These are phyloP conservation scores for Coemansia sp. DNA, from an alignment of 192 early-diverging fungal species.

Conservation along the genomic window DNA sequence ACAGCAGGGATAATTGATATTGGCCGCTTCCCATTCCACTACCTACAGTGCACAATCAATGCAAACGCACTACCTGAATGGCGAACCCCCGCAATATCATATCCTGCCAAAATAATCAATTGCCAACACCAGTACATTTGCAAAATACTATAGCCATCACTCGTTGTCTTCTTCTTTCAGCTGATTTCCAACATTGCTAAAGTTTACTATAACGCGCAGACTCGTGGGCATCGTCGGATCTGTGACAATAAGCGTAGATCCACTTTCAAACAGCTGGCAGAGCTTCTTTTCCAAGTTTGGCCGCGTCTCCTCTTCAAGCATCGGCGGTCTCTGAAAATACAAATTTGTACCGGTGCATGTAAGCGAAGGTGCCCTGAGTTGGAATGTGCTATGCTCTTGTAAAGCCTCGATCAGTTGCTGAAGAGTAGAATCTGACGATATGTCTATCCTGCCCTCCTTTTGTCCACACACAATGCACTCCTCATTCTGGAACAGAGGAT, in stretches of 20 bases:
- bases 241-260: slow-evolving; percentile 78
- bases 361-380: slow-evolving; percentile 85
- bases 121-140: no score
- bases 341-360: slow-evolving; percentile 57
- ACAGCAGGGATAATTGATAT: no score
- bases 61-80: no score
- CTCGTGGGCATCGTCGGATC: slow-evolving; percentile 59
- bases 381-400: slow-evolving; percentile 69
- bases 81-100: no score
- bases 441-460: slow-evolving; percentile 51
- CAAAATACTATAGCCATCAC: not conserved
- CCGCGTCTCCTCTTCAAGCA: slow-evolving; percentile 76
- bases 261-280: slow-evolving; percentile 61
- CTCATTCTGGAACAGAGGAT: slow-evolving; percentile 75
- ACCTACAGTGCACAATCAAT: no score
- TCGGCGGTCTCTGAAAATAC: slow-evolving; percentile 85
- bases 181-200: slow-evolving; percentile 4
- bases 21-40: no score
- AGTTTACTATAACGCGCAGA: slow-evolving; percentile 41
- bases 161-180: not conserved
- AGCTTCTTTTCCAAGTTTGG: slow-evolving; percentile 79
- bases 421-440: slow-evolving; percentile 60
- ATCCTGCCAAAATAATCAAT: no score
- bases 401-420: slow-evolving; percentile 82
- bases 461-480: slow-evolving; percentile 93